A percentile compares a stretch with the other conserved stretches of the same genome.
phyloP scores from a whole-genome alignment of 768 basidiomycete genomes.

The Leucocoprinus sp. region DNA sequence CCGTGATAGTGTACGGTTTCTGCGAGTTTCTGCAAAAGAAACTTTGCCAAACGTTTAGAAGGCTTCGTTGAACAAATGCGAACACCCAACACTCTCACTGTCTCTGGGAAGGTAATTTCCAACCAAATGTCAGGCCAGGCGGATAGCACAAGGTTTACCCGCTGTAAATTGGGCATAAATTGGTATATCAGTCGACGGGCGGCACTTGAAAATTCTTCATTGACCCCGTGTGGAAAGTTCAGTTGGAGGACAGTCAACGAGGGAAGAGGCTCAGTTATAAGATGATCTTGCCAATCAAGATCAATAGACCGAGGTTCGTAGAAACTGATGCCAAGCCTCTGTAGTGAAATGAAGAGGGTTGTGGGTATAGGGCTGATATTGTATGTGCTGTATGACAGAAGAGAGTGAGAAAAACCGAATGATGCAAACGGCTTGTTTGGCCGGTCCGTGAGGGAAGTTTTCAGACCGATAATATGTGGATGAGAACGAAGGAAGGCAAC shows the following conservation, averaged over 20 bases:
- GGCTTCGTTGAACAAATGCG: conserved; percentile 1
- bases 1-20: not conserved
- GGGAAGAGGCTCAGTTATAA: conserved; percentile 2
- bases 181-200: not conserved
- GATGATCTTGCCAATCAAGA: not conserved
- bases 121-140: conserved; percentile 1
- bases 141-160: conserved; percentile 1
- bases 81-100: not conserved
- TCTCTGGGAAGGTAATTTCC: not conserved
- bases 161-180: conserved; percentile 1
- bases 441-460: conserved; percentile 6
- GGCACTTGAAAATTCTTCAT: not conserved
- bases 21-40: not conserved
- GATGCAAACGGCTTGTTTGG: not conserved
- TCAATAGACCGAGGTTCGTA: not conserved
- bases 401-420: not conserved
- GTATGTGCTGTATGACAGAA: not conserved
- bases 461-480: conserved; percentile 12
- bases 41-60: not conserved
- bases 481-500: too few species aligned
- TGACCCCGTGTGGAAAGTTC: not conserved
- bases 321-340: not conserved
- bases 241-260: conserved; percentile 13
- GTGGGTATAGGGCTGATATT: not conserved
- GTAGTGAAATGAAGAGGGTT: not conserved